These are phyloP conservation scores for Eucalyptus virginea DNA, from an alignment of 345 rosid genomes.

Conservation along the genomic window DNA sequence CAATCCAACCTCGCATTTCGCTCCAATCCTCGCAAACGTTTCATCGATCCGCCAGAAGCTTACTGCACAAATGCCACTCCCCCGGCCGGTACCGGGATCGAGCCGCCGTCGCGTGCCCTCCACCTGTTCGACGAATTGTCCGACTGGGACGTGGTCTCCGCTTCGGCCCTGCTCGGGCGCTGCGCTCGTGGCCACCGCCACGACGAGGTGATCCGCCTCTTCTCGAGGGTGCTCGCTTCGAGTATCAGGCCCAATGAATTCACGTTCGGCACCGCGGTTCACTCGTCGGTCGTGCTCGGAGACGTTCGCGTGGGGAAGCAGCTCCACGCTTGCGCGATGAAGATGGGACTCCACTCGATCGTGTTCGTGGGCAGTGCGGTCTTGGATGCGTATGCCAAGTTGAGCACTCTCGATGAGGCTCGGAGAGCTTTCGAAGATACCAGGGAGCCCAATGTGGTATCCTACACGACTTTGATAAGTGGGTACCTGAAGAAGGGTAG, in stretches of 20 bases:
- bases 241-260: slow-evolving; percentile 58
- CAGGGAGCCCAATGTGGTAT: slow-evolving; percentile 51
- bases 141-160: slow-evolving; percentile 35
- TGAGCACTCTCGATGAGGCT: slow-evolving; percentile 39
- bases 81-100: neutral
- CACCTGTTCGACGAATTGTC: slow-evolving; percentile 47
- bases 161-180: slow-evolving; percentile 38
- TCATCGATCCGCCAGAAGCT: neutral
- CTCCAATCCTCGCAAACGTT: neutral
- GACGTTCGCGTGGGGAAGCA: slow-evolving; percentile 44
- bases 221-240: slow-evolving; percentile 33
- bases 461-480: slow-evolving; percentile 1
- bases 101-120: neutral
- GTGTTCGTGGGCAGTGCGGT: slow-evolving; percentile 69
- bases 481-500: neutral
- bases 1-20: neutral
- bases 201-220: slow-evolving; percentile 30
- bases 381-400: slow-evolving; percentile 53
- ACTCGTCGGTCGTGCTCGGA: slow-evolving; percentile 20
- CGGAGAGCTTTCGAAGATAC: slow-evolving; percentile 47
- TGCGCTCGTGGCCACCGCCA: slow-evolving; percentile 23
- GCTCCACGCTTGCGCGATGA: slow-evolving; percentile 48
- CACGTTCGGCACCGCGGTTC: slow-evolving; percentile 62
- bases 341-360: slow-evolving; percentile 45
- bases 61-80: neutral